A percentile compares a stretch with the other conserved stretches of the same genome.
Evolutionary conservation across 2,329 filamentous ascomycete genomes (phyloP).

Genomic region (Cercospora sp.): DNA sequence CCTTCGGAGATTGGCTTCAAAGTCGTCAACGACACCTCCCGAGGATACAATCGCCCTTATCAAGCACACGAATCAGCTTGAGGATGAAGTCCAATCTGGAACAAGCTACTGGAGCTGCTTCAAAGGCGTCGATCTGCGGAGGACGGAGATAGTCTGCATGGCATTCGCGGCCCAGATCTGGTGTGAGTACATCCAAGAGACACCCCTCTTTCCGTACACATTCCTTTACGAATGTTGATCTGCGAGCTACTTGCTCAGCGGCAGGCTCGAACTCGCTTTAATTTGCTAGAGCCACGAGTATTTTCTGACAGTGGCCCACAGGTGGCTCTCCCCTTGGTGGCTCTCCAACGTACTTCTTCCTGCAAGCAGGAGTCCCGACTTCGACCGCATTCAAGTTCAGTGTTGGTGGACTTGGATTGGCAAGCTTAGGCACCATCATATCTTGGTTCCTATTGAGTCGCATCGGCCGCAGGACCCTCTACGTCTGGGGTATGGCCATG

Average conservation of each 20-base stretch:
- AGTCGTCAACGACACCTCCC: conserved; percentile 23
- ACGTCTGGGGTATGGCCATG: conserved; percentile 32
- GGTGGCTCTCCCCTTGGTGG: conserved; percentile 2
- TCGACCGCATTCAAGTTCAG: conserved; percentile 30
- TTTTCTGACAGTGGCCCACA: not conserved
- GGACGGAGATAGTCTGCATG: conserved; percentile 44
- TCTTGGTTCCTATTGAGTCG: conserved; percentile 38
- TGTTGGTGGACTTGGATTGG: conserved; percentile 30
- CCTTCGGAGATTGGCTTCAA: conserved; percentile 35
- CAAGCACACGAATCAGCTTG: conserved; percentile 36
- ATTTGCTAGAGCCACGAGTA: not conserved
- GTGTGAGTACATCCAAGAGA: not conserved
- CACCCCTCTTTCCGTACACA: not conserved
- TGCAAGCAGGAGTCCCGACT: conserved; percentile 39
- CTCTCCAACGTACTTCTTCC: conserved; percentile 38
- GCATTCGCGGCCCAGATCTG: conserved; percentile 37
- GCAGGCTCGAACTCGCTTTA: not conserved
- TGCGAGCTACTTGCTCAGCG: not conserved
- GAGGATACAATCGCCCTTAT: conserved; percentile 39
- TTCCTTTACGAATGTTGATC: not conserved
- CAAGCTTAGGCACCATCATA: conserved; percentile 35
- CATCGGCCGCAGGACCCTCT: conserved; percentile 41
- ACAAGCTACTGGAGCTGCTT: conserved; percentile 42
- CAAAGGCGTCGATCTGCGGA: conserved; percentile 41
- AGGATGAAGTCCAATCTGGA: conserved; percentile 40